phyloP scores from a whole-genome alignment of 2,329 filamentous ascomycete genomes.

The Colletotrichum sp. region DNA sequence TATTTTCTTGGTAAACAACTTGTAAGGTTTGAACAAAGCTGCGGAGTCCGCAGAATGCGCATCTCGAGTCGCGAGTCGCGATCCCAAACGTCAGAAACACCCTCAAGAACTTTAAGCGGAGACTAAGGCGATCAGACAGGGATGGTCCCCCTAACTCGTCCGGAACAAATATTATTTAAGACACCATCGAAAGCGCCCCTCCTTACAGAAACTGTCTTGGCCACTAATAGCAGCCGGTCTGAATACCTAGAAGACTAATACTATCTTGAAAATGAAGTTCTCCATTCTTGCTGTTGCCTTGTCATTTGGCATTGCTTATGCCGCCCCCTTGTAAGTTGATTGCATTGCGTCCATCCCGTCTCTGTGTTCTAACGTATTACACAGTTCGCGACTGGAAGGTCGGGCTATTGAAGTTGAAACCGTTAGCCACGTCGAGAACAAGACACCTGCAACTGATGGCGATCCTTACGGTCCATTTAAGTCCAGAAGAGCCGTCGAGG shows the following conservation, averaged over 20 bases:
- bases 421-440: background rate
- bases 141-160: background rate
- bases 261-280: background rate
- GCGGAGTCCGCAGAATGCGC: background rate
- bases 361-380: background rate
- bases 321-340: background rate
- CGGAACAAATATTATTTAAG: background rate
- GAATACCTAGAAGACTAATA: background rate
- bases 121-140: background rate
- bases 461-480: background rate
- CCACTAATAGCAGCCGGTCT: background rate
- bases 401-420: background rate
- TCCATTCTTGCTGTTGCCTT: background rate
- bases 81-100: background rate
- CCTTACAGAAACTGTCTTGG: no score
- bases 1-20: background rate
- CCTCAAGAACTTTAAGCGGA: background rate
- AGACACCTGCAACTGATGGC: background rate
- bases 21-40: background rate
- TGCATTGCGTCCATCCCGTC: rapidly evolving
- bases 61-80: background rate
- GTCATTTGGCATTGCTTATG: background rate
- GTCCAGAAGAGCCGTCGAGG: background rate
- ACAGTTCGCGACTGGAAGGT: background rate
- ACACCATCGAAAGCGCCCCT: background rate